These are phyloP conservation scores for Salvia rosmarinus DNA, from an alignment of 257 asterid genomes.

Conservation along the genomic window DNA sequence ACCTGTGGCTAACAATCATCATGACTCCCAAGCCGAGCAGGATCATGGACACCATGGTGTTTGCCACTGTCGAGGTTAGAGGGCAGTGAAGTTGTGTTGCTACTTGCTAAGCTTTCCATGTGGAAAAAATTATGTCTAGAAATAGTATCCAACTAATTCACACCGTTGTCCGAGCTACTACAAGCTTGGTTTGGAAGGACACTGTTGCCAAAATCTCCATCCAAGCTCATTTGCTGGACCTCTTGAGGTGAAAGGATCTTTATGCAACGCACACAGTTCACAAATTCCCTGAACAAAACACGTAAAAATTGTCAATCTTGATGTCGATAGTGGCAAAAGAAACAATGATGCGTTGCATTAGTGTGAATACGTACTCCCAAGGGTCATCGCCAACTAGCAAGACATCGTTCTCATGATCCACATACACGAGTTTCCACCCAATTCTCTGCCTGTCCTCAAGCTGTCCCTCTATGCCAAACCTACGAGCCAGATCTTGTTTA, in stretches of 20 bases:
- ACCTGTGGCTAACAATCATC: background rate
- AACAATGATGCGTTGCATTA: background rate
- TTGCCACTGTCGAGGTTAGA: background rate
- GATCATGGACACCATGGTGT: background rate
- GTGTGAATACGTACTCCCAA: slow-evolving; percentile 81
- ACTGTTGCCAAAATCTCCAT: slow-evolving; percentile 76
- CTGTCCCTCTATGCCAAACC: slow-evolving; percentile 94
- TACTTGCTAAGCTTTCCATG: slow-evolving; percentile 22
- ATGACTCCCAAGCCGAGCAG: background rate
- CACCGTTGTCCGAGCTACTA: slow-evolving; percentile 89
- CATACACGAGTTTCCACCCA: slow-evolving; percentile 93
- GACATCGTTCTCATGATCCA: slow-evolving; percentile 77
- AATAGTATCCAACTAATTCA: slow-evolving; percentile 42
- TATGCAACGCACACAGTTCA: slow-evolving; percentile 87
- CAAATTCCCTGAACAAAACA: slow-evolving; percentile 66
- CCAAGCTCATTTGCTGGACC: slow-evolving; percentile 96
- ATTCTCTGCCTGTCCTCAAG: slow-evolving; percentile 88
- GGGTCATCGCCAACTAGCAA: slow-evolving; percentile 88
- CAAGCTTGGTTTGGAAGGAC: slow-evolving; percentile 82
- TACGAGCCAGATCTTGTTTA: slow-evolving; percentile 85
- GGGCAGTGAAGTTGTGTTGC: background rate
- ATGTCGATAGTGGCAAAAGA: background rate
- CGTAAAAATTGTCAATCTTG: background rate
- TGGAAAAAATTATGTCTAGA: slow-evolving; percentile 19
- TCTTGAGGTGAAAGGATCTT: slow-evolving; percentile 96